A percentile compares a stretch with the other conserved stretches of the same genome.
Conservation (phyloP, 768 basidiomycete genomes). For the Boletus coccyginus region DNA sequence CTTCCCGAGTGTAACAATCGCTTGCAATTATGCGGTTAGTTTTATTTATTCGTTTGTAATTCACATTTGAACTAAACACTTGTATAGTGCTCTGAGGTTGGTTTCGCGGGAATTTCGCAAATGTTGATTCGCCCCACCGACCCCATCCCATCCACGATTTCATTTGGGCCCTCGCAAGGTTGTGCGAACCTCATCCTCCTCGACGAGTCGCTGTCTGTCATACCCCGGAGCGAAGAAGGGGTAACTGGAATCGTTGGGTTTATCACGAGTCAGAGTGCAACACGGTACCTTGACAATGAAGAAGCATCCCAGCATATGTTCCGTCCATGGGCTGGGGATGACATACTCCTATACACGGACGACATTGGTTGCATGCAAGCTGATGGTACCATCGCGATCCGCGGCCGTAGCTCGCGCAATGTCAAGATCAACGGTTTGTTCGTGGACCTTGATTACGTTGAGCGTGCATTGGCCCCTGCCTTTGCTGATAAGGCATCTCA, state of each 20-base stretch:
- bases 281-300: constrained; percentile 9
- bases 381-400: constrained; percentile 12
- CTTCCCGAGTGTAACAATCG: constrained; percentile 12
- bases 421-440: constrained; percentile 16
- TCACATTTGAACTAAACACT: no score
- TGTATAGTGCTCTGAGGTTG: constrained; percentile 8
- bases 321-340: constrained; percentile 13
- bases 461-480: constrained; percentile 15
- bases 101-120: constrained; percentile 15
- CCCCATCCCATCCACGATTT: constrained; percentile 9
- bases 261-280: constrained; percentile 12
- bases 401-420: constrained; percentile 14
- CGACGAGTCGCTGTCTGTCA: constrained; percentile 13
- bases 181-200: constrained; percentile 13
- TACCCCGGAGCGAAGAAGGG: constrained; percentile 3
- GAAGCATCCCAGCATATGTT: constrained; percentile 15
- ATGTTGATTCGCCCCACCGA: constrained; percentile 13
- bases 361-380: constrained; percentile 17
- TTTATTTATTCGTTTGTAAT: no score
- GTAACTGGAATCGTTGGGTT: constrained; percentile 9
- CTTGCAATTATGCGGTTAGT: constrained; percentile 16
- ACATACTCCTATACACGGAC: constrained; percentile 13
- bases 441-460: constrained; percentile 15
- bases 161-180: constrained; percentile 9
- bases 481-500: constrained; percentile 6